A percentile compares a stretch with the other conserved stretches of the same genome.
Conservation (phyloP, 2,329 filamentous ascomycete species). For the Stagonosporopsis tanaceti region DNA sequence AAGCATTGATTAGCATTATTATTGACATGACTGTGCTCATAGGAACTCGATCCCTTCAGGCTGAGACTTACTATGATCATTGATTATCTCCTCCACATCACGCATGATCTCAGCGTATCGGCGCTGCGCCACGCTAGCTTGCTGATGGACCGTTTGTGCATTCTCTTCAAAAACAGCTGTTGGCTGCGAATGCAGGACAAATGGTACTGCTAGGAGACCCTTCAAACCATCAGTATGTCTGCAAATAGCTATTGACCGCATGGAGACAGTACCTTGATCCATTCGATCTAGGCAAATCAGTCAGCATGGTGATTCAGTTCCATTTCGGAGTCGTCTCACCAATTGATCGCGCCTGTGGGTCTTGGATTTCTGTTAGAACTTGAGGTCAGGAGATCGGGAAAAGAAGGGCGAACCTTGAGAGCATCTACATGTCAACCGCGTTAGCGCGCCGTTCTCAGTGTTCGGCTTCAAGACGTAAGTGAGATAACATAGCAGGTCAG, state of each 20-base stretch:
- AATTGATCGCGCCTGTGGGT: conserved; percentile 92
- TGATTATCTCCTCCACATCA: conserved; percentile 90
- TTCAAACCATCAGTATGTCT: conserved; percentile 15
- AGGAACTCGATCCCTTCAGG: neutral
- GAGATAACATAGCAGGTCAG: conserved; percentile 4
- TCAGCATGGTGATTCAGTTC: neutral
- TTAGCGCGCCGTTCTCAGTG: conserved; percentile 23
- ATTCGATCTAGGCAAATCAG: conserved; percentile 68
- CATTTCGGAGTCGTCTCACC: conserved; percentile 63
- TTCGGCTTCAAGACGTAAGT: conserved; percentile 12
- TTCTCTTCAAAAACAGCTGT: conserved; percentile 81
- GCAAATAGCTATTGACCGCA: neutral
- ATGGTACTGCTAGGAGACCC: conserved; percentile 85
- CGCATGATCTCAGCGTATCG: conserved; percentile 95
- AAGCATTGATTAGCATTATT: conserved; percentile 10
- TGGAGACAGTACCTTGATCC: conserved; percentile 75
- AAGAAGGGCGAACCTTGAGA: conserved; percentile 60
- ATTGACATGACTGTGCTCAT: neutral
- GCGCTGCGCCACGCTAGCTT: conserved; percentile 81
- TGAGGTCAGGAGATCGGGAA: conserved; percentile 11
- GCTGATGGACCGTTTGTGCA: conserved; percentile 70
- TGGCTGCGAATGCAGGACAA: conserved; percentile 94
- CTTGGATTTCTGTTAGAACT: conserved; percentile 57
- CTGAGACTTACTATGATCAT: conserved; percentile 77
- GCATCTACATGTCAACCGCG: conserved; percentile 59